Conservation (phyloP, 345 rosid genomes). For the Arabis alpina region DNA sequence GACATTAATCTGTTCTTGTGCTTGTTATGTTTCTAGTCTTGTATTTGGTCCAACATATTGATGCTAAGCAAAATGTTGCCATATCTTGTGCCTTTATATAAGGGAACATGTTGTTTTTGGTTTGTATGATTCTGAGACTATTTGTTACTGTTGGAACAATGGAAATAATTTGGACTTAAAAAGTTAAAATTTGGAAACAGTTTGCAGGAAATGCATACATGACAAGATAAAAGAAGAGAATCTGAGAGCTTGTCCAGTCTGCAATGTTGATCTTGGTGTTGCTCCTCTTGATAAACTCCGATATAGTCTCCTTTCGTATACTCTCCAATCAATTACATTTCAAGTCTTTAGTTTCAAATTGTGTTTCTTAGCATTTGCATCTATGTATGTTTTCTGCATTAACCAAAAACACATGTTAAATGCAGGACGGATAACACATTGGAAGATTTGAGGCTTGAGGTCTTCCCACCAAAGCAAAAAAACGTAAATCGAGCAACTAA, state of each 20-base stretch:
- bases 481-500: no score
- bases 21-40: slow-evolving; percentile 20
- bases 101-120: no score
- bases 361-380: slow-evolving; percentile 3
- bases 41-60: neutral
- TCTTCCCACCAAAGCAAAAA: slow-evolving; percentile 17
- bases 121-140: no score
- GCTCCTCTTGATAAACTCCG: slow-evolving; percentile 23
- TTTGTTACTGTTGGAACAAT: no score
- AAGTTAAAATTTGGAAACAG: no score
- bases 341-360: slow-evolving; percentile 1
- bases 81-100: neutral
- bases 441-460: neutral
- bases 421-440: slow-evolving; percentile 25
- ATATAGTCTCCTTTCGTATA: slow-evolving; percentile 25
- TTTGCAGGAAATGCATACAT: slow-evolving; percentile 30
- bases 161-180: no score
- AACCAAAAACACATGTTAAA: neutral
- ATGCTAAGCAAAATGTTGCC: neutral
- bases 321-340: neutral
- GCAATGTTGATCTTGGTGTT: slow-evolving; percentile 37
- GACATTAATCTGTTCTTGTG: neutral
- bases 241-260: slow-evolving; percentile 32
- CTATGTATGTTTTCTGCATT: neutral
- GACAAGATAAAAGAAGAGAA: slow-evolving; percentile 15